A percentile compares a stretch with the other conserved stretches of the same genome.
Evolutionary conservation across 768 basidiomycete species (phyloP).

Genomic region (Kondoa subrosea): DNA sequence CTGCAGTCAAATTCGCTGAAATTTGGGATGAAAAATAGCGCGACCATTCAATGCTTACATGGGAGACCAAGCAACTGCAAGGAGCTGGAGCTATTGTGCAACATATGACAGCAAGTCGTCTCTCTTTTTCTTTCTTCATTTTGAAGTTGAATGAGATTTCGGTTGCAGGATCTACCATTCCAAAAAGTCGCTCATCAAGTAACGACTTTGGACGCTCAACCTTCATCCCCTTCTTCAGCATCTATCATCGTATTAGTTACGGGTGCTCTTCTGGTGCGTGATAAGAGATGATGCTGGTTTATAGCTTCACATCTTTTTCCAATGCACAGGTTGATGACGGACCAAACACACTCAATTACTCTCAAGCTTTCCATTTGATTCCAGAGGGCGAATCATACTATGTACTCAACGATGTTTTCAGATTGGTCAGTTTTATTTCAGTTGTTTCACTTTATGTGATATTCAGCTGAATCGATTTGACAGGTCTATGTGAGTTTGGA

Average conservation of each 20-base stretch:
- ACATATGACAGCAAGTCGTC: slow-evolving; percentile 50
- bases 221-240: slow-evolving; percentile 45
- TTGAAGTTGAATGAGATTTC: neutral
- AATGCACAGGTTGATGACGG: slow-evolving; percentile 46
- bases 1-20: slow-evolving; percentile 13
- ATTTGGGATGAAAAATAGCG: slow-evolving; percentile 40
- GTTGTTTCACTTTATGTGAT: neutral
- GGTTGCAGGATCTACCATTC: slow-evolving; percentile 55
- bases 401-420: slow-evolving; percentile 34
- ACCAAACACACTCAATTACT: slow-evolving; percentile 65
- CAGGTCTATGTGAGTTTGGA: neutral
- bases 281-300: neutral
- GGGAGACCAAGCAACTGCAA: slow-evolving; percentile 47
- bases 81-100: slow-evolving; percentile 46
- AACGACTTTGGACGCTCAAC: slow-evolving; percentile 72
- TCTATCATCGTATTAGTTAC: slow-evolving; percentile 68
- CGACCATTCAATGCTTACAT: slow-evolving; percentile 64
- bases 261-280: slow-evolving; percentile 56
- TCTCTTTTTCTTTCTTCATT: slow-evolving; percentile 2
- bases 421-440: slow-evolving; percentile 17
- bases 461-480: neutral
- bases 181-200: slow-evolving; percentile 62
- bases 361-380: slow-evolving; percentile 81
- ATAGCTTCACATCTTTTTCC: slow-evolving; percentile 36
- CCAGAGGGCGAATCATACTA: slow-evolving; percentile 59